Conservation (phyloP, 2,329 filamentous ascomycete species). For the Monosporascus sp. region DNA sequence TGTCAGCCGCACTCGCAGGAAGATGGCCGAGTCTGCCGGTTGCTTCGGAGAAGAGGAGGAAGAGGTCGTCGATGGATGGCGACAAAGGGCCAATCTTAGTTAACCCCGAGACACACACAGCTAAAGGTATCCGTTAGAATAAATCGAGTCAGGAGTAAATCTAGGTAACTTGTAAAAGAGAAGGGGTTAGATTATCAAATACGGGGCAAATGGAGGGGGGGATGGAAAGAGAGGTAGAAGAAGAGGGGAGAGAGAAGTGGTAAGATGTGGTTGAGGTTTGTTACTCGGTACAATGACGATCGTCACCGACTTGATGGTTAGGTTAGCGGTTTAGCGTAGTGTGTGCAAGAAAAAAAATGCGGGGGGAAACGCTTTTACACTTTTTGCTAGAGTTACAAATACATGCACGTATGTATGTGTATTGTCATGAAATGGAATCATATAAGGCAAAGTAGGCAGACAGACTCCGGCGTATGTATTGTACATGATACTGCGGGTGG, state of each 20-base stretch:
- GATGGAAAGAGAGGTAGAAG: neutral
- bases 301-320: neutral
- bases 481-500: neutral
- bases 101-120: neutral
- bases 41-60: neutral
- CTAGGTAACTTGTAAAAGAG: no score
- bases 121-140: neutral
- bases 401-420: neutral
- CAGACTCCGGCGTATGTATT: neutral
- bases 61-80: neutral
- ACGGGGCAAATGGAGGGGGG: no score
- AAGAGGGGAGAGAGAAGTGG: neutral
- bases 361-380: slow-evolving; percentile 12
- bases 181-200: no score
- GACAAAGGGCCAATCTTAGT: neutral
- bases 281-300: neutral
- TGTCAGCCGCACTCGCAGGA: neutral
- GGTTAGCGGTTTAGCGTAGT: neutral
- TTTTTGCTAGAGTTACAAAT: neutral
- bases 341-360: slow-evolving; percentile 10
- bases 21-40: neutral
- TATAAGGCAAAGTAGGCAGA: no score
- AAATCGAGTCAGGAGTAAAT: neutral
- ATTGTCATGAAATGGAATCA: neutral
- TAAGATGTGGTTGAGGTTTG: neutral